Base-by-base conservation (phyloP, 805 yeast genomes). In the Saturnispora silvae region DNA sequence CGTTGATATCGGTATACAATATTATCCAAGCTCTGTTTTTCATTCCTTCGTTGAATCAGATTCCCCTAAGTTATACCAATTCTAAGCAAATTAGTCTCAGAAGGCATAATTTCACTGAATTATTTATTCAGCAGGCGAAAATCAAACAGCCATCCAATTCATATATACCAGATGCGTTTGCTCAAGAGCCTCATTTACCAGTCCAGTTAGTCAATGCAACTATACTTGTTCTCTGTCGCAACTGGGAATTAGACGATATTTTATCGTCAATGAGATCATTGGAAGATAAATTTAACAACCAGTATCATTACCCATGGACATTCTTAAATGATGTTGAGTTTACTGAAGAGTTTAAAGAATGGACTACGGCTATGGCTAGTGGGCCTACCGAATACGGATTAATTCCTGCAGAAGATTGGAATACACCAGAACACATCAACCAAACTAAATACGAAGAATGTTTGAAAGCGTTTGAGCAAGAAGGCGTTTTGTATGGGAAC, bases 191-290 rank as follows among this genome's bases (percentile, higher is more conserved):
- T 26, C 37, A 33, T 10, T 10, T 22, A 22, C 17, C 28, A 61
- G 35, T 35, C 43, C 15, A 64, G 40, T 60, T 29, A 79, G 94
- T 83, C 50, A 86, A 85, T 54, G 96, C 96, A 3, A 80, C 94
- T 0, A 56, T 87, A 20, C 68, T 87, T 38, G 86, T 87, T 95
- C 69, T 87, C 20, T 94, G 82, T 28, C 64, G 96, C 38, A 86
- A 86, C 54, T 65, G 70, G 61, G 96, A 86, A 55, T 57, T 86
- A 9, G 65, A 68, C 9, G 86, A 80, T 1, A 95, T 92, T 0
- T 56, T 86, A 31, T 53, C 59, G 31, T 73, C 94, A 16, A 85
- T 86, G 72, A 67, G 95, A 50, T 73, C 81, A 7, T 56, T 81
- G 33, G 89, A 81, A 57, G 89, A 81, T 54, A 60, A 85, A 40